Evolutionary conservation across 2,329 filamentous ascomycete species (phyloP), one percentile per base, ranked within the genome.

Genomic region (Claviceps africana): DNA sequence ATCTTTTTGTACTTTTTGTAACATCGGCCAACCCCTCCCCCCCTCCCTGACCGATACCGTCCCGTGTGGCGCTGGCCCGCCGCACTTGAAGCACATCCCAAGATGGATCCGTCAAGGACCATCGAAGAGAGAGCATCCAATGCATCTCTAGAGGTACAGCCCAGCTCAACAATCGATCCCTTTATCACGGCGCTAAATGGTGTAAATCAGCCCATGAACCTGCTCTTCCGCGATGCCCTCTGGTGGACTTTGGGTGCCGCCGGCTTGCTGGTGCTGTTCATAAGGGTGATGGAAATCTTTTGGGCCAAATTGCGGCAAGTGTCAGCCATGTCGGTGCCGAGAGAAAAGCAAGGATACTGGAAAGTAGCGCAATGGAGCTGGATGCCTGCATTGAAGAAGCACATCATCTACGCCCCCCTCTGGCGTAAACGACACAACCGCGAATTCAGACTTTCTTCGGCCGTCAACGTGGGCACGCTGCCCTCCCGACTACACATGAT

Each of bases 371-470:
- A 80, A 61, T 80, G 72, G 72, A 70, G 68, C 53, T 80, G 77
- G 76, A 79, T 81, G 72, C 80, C 81, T 13, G 68, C 68, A 54
- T 58, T 84, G 58, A 85, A 85, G 70, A 80, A 76, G 63, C 68
- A 82, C 57, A 60, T 85, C 53, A 65, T 67, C 47, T 71, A 85
- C 58, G 81, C 82, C 1, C 82, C 82, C 2, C 66, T 86, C 25
- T 76, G 76, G 67, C 76, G 69, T 15, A 84, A 83, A 62, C 76
- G 82, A 47, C 82, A 85, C 66, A 85, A 84, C 68, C 73, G 79
- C 60, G 82, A 85, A 64, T 75, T 85, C 59, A 73, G 74, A 60
- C 67, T 85, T 50, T 83, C 79, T 50, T 71, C 73, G 9, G 80
- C 79, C 53, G 59, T 81, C 56, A 81, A 79, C 62, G 68, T 78